Percentiles rank a stretch among this genome's conserved stretches.
Conservation (phyloP, 768 basidiomycete genomes). For the Tulasnella sp. region DNA sequence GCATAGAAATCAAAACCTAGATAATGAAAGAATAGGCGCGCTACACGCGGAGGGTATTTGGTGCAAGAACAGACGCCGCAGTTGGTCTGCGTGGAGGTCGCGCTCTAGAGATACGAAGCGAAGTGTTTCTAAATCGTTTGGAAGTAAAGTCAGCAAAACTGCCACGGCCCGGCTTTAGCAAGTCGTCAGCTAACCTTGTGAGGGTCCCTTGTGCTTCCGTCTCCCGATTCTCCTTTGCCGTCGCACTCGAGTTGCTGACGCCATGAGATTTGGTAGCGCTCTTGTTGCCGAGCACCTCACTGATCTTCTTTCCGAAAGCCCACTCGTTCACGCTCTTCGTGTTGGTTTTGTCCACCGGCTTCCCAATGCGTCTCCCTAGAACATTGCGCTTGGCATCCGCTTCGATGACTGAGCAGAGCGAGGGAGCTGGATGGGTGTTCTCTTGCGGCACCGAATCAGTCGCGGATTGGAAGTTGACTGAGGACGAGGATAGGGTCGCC, state of each 20-base stretch:
- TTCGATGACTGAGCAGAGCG: background rate
- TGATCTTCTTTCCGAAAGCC: background rate
- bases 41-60: conserved; percentile 6
- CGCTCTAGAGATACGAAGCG: conserved; percentile 21
- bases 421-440: background rate
- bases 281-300: conserved; percentile 5
- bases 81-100: conserved; percentile 15
- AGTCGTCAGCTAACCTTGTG: conserved; percentile 1
- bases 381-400: background rate
- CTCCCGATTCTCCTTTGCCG: conserved; percentile 22
- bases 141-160: background rate
- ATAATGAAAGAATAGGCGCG: background rate
- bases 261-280: background rate
- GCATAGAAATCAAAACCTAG: conserved; percentile 17
- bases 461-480: conserved; percentile 2
- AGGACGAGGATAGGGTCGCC: conserved; percentile 1
- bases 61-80: background rate
- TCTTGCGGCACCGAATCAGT: background rate
- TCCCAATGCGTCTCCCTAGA: background rate
- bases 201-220: conserved; percentile 17
- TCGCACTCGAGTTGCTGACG: background rate
- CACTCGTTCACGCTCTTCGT: background rate
- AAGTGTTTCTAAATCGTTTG: background rate
- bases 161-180: background rate
- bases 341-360: conserved; percentile 11